phyloP scores from a whole-genome alignment of 257 asterid genomes.

The Solanum lignicaule region DNA sequence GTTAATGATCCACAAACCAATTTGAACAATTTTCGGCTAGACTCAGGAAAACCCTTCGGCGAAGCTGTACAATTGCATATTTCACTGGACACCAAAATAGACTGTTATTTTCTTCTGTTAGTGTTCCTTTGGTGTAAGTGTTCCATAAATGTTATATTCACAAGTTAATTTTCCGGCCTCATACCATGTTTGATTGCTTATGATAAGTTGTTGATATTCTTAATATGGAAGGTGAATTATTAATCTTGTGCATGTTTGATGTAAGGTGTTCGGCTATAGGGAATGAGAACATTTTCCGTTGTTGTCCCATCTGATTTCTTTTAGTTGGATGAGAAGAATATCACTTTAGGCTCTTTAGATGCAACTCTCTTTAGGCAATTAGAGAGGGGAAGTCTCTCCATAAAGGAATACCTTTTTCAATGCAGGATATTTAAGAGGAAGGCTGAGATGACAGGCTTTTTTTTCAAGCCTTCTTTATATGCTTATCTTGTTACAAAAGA shows the following conservation, averaged over 20 bases:
- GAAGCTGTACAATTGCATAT: neutral
- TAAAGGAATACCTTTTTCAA: neutral
- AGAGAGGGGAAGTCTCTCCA: neutral
- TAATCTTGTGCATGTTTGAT: neutral
- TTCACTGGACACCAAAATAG: neutral
- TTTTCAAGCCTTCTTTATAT: neutral
- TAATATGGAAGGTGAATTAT: neutral
- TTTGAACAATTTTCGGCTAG: neutral
- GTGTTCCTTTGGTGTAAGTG: neutral
- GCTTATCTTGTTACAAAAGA: neutral
- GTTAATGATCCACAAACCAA: neutral
- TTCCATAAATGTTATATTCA: neutral
- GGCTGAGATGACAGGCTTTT: neutral
- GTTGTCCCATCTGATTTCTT: neutral
- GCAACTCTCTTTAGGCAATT: neutral
- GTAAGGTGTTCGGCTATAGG: neutral
- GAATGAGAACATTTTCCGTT: neutral
- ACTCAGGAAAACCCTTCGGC: neutral
- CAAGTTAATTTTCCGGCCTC: neutral
- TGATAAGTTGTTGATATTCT: neutral
- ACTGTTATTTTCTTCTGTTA: neutral
- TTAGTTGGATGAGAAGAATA: neutral
- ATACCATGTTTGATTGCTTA: neutral
- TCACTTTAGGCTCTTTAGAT: neutral
- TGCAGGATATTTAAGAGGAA: neutral